Evolutionary conservation across 108 stramenopile species (phyloP).

Genomic region (Licmophora abbreviata): DNA sequence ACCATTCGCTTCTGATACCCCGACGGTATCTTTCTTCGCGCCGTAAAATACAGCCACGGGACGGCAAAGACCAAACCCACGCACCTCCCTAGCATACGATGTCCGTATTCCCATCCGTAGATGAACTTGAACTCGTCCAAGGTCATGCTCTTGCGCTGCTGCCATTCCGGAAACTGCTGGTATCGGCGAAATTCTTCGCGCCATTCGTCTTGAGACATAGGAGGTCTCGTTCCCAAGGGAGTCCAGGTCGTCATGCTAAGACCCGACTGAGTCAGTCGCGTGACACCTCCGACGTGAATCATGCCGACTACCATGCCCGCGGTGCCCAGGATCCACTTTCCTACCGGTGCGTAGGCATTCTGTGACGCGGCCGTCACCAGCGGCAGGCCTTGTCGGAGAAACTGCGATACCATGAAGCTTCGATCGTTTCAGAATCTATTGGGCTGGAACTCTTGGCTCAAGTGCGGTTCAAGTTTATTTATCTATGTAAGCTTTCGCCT

Average conservation of each 20-base stretch:
- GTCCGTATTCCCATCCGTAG: slow-evolving; percentile 98
- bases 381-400: slow-evolving; percentile 52
- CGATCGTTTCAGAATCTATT: too few relatives aligned
- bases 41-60: slow-evolving; percentile 85
- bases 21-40: slow-evolving; percentile 58
- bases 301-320: slow-evolving; percentile 88
- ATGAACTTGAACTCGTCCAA: slow-evolving; percentile 98
- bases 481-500: too few relatives aligned
- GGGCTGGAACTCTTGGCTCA: too few relatives aligned
- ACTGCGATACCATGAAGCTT: neutral
- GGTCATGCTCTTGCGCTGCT: slow-evolving; percentile 89
- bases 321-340: slow-evolving; percentile 87
- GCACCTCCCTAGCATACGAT: slow-evolving; percentile 94
- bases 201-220: slow-evolving; percentile 85
- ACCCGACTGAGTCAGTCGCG: slow-evolving; percentile 93
- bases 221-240: slow-evolving; percentile 80
- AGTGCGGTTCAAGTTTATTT: too few relatives aligned
- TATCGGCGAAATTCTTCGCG: slow-evolving; percentile 90
- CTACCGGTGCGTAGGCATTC: slow-evolving; percentile 77
- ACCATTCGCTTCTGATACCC: slow-evolving; percentile 80
- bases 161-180: slow-evolving; percentile 95
- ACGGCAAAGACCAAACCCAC: slow-evolving; percentile 86
- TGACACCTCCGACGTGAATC: slow-evolving; percentile 97
- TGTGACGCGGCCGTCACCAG: slow-evolving; percentile 31
- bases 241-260: slow-evolving; percentile 98